Conservation (phyloP, 2,329 filamentous ascomycete species). For the Mycogone perniciosa region DNA sequence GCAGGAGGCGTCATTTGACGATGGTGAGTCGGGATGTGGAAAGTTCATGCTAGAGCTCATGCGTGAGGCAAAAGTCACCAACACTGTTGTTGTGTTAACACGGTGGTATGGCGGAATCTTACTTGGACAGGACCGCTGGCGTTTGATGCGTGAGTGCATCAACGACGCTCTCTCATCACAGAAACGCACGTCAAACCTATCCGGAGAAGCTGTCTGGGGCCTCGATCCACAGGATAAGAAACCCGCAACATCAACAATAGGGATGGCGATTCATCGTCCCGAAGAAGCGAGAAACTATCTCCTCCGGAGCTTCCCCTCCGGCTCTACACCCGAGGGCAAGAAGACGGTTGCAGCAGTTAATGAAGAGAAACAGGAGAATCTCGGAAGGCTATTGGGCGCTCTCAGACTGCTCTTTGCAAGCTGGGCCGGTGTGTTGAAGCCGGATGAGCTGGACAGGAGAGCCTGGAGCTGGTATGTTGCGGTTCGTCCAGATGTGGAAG, state of each 20-base stretch:
- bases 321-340: conserved; percentile 32
- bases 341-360: conserved; percentile 45
- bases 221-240: conserved; percentile 49
- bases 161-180: conserved; percentile 48
- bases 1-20: conserved; percentile 50
- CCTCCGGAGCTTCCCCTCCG: conserved; percentile 51
- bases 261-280: conserved; percentile 68
- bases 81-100: conserved; percentile 52
- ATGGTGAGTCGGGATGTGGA: conserved; percentile 56
- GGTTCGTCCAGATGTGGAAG: conserved; percentile 68
- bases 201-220: conserved; percentile 54
- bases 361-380: conserved; percentile 60
- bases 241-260: conserved; percentile 33
- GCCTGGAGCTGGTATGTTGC: conserved; percentile 79
- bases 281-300: conserved; percentile 59
- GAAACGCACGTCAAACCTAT: conserved; percentile 30
- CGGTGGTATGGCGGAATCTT: conserved; percentile 58
- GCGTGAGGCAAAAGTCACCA: conserved; percentile 42
- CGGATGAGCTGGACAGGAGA: conserved; percentile 63
- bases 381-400: conserved; percentile 63
- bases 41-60: conserved; percentile 50
- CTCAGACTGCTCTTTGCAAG: conserved; percentile 67
- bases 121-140: conserved; percentile 56
- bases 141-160: conserved; percentile 53
- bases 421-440: conserved; percentile 59